A percentile compares a stretch with the other conserved stretches of the same genome.
These are phyloP conservation scores for Pelargonium nanum DNA, from an alignment of 345 rosid species.

Conservation along the genomic window DNA sequence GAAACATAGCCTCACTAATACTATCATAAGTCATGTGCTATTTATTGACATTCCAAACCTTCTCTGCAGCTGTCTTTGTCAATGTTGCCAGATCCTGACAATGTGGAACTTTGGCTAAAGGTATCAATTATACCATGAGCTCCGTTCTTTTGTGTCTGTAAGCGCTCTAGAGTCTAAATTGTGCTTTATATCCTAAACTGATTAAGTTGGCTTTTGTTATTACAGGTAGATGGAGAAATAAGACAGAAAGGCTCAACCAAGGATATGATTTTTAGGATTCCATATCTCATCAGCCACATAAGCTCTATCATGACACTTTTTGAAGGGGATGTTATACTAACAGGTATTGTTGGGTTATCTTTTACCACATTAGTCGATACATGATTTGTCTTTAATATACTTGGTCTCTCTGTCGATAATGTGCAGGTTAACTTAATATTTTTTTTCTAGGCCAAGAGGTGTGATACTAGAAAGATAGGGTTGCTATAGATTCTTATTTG, in stretches of 20 bases:
- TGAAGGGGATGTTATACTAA: slow-evolving; percentile 80
- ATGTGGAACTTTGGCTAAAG: slow-evolving; percentile 89
- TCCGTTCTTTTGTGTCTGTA: not conserved
- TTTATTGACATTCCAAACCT: not conserved
- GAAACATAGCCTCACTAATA: not conserved
- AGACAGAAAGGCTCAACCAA: slow-evolving; percentile 69
- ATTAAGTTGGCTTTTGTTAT: slow-evolving; percentile 6
- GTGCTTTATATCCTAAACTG: not conserved
- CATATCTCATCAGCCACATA: slow-evolving; percentile 79
- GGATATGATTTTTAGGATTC: slow-evolving; percentile 84
- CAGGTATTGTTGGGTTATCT: slow-evolving; percentile 36
- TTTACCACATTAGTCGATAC: not conserved
- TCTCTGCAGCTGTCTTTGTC: slow-evolving; percentile 55
- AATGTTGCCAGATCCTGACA: slow-evolving; percentile 53
- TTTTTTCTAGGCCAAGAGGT: not conserved
- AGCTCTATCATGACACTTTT: slow-evolving; percentile 82
- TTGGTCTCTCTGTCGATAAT: not conserved
- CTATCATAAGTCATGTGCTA: not conserved
- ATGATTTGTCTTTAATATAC: not conserved
- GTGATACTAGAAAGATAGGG: not conserved
- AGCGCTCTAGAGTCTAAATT: not conserved
- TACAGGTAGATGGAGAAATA: slow-evolving; percentile 69
- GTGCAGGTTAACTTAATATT: not conserved
- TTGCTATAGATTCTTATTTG: too few relatives aligned
- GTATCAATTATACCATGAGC: slow-evolving; percentile 21